Base-by-base conservation (phyloP, 2,329 filamentous ascomycete species). In the Pseudocercospora eumusae region DNA sequence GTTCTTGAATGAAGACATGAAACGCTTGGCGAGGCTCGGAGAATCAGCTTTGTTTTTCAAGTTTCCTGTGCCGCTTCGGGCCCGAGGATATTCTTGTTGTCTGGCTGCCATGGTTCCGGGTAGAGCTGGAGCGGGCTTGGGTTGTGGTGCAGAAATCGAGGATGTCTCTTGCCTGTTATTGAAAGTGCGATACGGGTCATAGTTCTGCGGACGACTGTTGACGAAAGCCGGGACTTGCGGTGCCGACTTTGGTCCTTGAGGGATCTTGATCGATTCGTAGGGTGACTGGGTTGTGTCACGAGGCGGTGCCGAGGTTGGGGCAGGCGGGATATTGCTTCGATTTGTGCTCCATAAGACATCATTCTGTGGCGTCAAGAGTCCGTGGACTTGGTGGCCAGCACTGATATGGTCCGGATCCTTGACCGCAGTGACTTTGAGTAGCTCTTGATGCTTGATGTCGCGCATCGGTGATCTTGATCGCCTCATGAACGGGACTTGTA, bases 1-100 rank as follows among this genome's bases (percentile, higher is more conserved):
- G 11, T 65, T 68, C 31, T 64, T 69, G 42, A 73, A 65, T 2
- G 63, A 68, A 11, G 56, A 57, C 44, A 64, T 69, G 57, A 71
- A 65, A 2, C 71, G 64, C 42, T 63, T 53, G 4, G 65, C 66
- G 20, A 71, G 52, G 44, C 44, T 18, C 5, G 36, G 36, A 40
- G 36, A 40, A 40, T n/a, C 36, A 8, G 15, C 36, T n/a, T 18
- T n/a, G 15, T 40, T n/a, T 9, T 40, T n/a, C 15, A 40, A 18
- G 7, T 40, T 40, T 40, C 36, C 36, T 40, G 15, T 18, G 36
- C 36, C n/a, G 15, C 36, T 15, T 33, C 31, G 31, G 11, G 11
- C 11, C 11, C 31, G 36, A 40, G 36, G 36, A 8, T 18, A 40
- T 5, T 40, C 36, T 18, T 40, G 36, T 8, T 40, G 36, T 40